A percentile compares a stretch with the other conserved stretches of the same genome.
phyloP scores from a whole-genome alignment of 2,329 filamentous ascomycete species.

The Penicillium glabrum region DNA sequence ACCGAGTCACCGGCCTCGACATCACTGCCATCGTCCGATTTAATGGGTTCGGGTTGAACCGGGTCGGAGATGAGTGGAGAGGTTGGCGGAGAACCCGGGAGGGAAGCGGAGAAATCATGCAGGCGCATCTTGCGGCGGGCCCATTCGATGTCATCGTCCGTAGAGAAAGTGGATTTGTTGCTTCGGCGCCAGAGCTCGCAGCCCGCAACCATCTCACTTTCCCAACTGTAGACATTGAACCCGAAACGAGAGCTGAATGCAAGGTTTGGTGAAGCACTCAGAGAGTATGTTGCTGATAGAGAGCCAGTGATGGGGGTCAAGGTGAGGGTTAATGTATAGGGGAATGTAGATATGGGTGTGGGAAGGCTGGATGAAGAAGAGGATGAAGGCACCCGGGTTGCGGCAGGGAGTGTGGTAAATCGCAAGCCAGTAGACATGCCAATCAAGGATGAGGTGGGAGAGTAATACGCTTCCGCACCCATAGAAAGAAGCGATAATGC shows the following conservation, averaged over 20 bases:
- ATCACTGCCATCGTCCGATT: conserved; percentile 22
- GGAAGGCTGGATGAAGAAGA: conserved; percentile 24
- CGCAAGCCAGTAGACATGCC: conserved; percentile 85
- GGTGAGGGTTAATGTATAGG: conserved; percentile 89
- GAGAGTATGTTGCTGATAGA: conserved; percentile 85
- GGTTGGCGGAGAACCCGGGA: conserved; percentile 17
- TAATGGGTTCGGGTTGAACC: conserved; percentile 12
- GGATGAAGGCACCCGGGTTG: conserved; percentile 27
- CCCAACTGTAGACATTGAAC: conserved; percentile 98
- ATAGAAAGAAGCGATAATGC: conserved; percentile 80
- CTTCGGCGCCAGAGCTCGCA: conserved; percentile 84
- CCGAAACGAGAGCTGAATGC: conserved; percentile 88
- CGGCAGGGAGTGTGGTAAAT: conserved; percentile 78
- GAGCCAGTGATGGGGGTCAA: conserved; percentile 94
- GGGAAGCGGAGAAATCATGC: conserved; percentile 23
- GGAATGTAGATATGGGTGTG: conserved; percentile 66
- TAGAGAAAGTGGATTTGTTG: conserved; percentile 27
- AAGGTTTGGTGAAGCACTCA: conserved; percentile 78
- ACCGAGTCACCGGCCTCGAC: conserved; percentile 77
- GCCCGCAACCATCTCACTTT: conserved; percentile 88
- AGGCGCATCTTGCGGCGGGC: conserved; percentile 38
- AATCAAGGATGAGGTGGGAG: conserved; percentile 87
- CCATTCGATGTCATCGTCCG: conserved; percentile 46
- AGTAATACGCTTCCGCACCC: conserved; percentile 93
- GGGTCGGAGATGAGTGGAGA: conserved; percentile 17